phyloP scores from a whole-genome alignment of 345 rosid species.

The Populus pruinosa region DNA sequence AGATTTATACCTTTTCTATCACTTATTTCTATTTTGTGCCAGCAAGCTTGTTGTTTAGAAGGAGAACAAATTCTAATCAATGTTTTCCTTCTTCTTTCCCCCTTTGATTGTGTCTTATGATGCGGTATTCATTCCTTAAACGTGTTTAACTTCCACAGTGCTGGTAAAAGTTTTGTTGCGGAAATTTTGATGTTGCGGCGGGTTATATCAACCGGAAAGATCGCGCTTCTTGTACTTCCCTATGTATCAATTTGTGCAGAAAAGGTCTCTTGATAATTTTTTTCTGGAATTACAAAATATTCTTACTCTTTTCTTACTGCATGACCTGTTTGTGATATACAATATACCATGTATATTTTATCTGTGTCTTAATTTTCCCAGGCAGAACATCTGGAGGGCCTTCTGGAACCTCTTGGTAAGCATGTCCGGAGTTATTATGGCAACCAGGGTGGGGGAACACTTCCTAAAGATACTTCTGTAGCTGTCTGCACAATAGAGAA shows the following conservation, averaged over 20 bases:
- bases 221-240: conserved; percentile 92
- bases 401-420: conserved; percentile 90
- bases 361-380: conserved; percentile 25
- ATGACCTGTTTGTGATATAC: neutral
- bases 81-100: neutral
- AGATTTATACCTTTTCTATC: conserved; percentile 4
- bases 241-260: conserved; percentile 94
- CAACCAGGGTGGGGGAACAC: conserved; percentile 95
- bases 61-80: neutral
- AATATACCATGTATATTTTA: neutral
- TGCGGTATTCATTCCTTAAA: conserved; percentile 16
- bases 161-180: conserved; percentile 98
- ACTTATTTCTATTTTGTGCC: neutral
- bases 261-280: conserved; percentile 50
- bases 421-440: conserved; percentile 92
- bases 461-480: conserved; percentile 91
- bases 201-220: conserved; percentile 75
- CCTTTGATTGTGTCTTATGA: too few species aligned
- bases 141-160: conserved; percentile 45
- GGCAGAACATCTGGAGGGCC: conserved; percentile 92
- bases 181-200: conserved; percentile 93
- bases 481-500: conserved; percentile 99
- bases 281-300: conserved; percentile 8
- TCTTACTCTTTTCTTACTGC: neutral
- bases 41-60: conserved; percentile 2